Evolutionary conservation across 352 stramenopile species (phyloP), one percentile per base, ranked within the genome.

Genomic region (Globisporangium camurandrum): DNA sequence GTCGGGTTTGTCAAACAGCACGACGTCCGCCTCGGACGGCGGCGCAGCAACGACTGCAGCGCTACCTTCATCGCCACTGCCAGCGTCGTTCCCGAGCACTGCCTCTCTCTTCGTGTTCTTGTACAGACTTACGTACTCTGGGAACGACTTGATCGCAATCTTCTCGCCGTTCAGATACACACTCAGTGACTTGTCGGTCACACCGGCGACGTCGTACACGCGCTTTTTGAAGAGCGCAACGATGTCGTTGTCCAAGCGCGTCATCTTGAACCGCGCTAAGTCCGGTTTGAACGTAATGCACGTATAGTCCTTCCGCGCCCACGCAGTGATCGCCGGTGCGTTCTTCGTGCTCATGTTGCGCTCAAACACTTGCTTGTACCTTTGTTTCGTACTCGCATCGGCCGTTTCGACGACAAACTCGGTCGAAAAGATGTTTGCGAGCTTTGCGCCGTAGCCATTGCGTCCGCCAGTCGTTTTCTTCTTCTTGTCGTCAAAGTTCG

Each of bases 351-450:
- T 69, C 96, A 99, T 99, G 62, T 99, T 98, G 53, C 91, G 61
- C 34, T 75, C 64, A 59, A 95, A 93, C 4, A 93, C 76, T 59
- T 94, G 83, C 36, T 83, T 88, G 71, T 99, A 99, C 47, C 89
- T 80, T 54, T 98, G 76, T 17, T 97, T 96, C 24, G 70, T 73
- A 24, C 83, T 86, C 1, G 82, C 70, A 57, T 99, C 97, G 0
- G 94, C 79, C 17, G 97, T 99, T 62, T 99, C 97, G 4, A 99
- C 95, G 28, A 94, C 74, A 63, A 99, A 99, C 61, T 98, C 69
- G 11, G 76, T 98, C 16, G 93, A 99, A 68, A 99, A 99, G 62
- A 99, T 99, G 64, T 99, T 99, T 3, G 98, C 95, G 4, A 99
- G 77, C 68, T 99, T 99, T 1, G 97, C 97, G 34, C 97, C 97